These are phyloP conservation scores for Coleophoma cylindrospora DNA, from an alignment of 2,329 filamentous ascomycete genomes.

Conservation along the genomic window DNA sequence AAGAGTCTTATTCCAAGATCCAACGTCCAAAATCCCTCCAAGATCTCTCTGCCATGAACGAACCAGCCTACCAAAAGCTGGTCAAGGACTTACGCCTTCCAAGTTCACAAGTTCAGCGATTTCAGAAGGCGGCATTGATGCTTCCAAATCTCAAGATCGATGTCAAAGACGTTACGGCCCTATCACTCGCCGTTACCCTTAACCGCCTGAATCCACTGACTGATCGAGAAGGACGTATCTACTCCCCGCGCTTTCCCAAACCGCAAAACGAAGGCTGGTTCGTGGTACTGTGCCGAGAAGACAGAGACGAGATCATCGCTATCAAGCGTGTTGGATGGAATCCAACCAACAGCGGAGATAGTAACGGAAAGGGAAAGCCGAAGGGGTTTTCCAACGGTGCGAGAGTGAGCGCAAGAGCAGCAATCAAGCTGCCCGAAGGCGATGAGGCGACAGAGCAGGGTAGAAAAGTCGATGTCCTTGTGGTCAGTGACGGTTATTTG, in stretches of 20 bases:
- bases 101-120: slow-evolving; percentile 20
- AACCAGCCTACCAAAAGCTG: slow-evolving; percentile 33
- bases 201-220: slow-evolving; percentile 61
- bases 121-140: slow-evolving; percentile 53
- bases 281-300: slow-evolving; percentile 65
- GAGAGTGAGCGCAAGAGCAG: slow-evolving; percentile 47
- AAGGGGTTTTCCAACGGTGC: slow-evolving; percentile 32
- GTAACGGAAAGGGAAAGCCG: slow-evolving; percentile 14
- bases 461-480: slow-evolving; percentile 65
- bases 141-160: slow-evolving; percentile 67
- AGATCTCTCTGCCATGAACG: slow-evolving; percentile 20
- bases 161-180: slow-evolving; percentile 54
- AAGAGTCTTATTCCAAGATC: slow-evolving; percentile 25
- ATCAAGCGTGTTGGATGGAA: slow-evolving; percentile 82
- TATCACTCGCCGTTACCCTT: slow-evolving; percentile 59
- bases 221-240: slow-evolving; percentile 69
- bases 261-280: slow-evolving; percentile 94
- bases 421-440: slow-evolving; percentile 51
- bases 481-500: slow-evolving; percentile 85
- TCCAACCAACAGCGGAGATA: slow-evolving; percentile 17
- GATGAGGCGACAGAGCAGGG: slow-evolving; percentile 19
- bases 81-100: slow-evolving; percentile 48
- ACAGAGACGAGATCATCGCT: slow-evolving; percentile 72
- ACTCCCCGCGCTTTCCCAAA: slow-evolving; percentile 87
- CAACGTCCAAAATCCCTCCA: slow-evolving; percentile 31